Percentiles rank a stretch among this genome's conserved stretches.
phyloP scores from a whole-genome alignment of 768 basidiomycete species.

The Asterophora lycoperdoides region DNA sequence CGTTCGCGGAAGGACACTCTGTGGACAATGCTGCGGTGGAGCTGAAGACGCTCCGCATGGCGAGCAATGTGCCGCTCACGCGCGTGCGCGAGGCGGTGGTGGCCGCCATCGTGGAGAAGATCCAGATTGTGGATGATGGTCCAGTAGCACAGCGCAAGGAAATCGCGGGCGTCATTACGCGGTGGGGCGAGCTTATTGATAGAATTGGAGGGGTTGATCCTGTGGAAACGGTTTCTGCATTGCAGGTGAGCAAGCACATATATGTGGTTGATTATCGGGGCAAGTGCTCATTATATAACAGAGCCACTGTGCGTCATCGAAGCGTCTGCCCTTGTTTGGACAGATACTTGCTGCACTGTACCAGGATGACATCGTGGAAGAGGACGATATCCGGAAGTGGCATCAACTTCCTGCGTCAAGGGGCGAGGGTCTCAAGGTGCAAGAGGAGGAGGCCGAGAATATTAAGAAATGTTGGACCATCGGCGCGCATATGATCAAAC shows the following conservation, averaged over 20 bases:
- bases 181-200: conserved; percentile 84
- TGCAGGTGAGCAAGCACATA: conserved; percentile 54
- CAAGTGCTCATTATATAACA: conserved; percentile 21
- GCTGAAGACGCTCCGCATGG: conserved; percentile 95
- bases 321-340: conserved; percentile 71
- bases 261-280: background rate
- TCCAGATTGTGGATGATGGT: conserved; percentile 56
- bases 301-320: conserved; percentile 62
- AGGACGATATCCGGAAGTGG: conserved; percentile 89
- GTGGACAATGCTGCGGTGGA: conserved; percentile 93
- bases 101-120: conserved; percentile 71
- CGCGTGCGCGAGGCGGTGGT: conserved; percentile 87
- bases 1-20: conserved; percentile 86
- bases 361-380: conserved; percentile 88
- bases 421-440: conserved; percentile 43
- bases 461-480: conserved; percentile 66
- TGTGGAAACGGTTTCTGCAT: conserved; percentile 69
- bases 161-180: conserved; percentile 55
- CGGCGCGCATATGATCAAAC: conserved; percentile 71
- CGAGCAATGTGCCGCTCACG: conserved; percentile 86
- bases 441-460: conserved; percentile 42
- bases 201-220: conserved; percentile 80
- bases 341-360: conserved; percentile 84
- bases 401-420: conserved; percentile 54
- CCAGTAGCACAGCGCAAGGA: conserved; percentile 57